A percentile compares a stretch with the other conserved stretches of the same genome.
Evolutionary conservation across 225 moss, liverwort and hornwort species (phyloP).

Genomic region (Marchantia paleacea): DNA sequence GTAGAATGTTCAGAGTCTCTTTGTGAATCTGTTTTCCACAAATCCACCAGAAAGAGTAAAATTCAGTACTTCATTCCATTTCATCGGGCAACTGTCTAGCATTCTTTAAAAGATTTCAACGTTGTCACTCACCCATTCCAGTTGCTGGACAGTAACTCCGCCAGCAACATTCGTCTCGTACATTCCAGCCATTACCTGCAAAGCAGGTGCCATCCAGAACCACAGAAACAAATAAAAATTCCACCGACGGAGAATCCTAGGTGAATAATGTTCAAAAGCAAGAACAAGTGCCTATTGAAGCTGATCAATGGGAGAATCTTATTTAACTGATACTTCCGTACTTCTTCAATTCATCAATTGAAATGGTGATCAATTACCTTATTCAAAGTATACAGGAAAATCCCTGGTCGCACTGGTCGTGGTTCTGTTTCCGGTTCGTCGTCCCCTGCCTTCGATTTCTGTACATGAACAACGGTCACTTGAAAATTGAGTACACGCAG

Average conservation of each 20-base stretch:
- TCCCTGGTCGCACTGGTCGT: slow-evolving; percentile 90
- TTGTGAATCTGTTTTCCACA: slow-evolving; percentile 58
- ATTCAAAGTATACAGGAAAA: slow-evolving; percentile 81
- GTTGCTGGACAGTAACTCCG: slow-evolving; percentile 92
- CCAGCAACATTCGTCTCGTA: slow-evolving; percentile 68
- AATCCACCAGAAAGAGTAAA: background rate
- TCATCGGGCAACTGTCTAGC: no score
- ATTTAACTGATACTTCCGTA: background rate
- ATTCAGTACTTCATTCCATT: background rate
- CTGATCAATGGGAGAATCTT: background rate
- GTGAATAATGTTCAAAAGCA: no score
- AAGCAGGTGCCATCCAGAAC: background rate
- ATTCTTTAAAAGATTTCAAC: background rate
- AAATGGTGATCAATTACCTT: slow-evolving; percentile 45
- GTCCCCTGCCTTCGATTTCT: slow-evolving; percentile 6
- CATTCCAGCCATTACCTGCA: slow-evolving; percentile 81
- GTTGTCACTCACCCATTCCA: slow-evolving; percentile 75
- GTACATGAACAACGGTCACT: background rate
- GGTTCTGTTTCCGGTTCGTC: slow-evolving; percentile 19
- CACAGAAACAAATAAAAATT: background rate
- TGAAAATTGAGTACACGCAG: background rate
- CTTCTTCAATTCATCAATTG: background rate
- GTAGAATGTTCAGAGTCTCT: slow-evolving; percentile 78
- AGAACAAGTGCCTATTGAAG: background rate
- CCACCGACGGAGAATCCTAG: background rate